Percentiles rank a stretch among this genome's conserved stretches.
Evolutionary conservation across 2,329 filamentous ascomycete species (phyloP).

Genomic region (Aspergillus tubingensis): DNA sequence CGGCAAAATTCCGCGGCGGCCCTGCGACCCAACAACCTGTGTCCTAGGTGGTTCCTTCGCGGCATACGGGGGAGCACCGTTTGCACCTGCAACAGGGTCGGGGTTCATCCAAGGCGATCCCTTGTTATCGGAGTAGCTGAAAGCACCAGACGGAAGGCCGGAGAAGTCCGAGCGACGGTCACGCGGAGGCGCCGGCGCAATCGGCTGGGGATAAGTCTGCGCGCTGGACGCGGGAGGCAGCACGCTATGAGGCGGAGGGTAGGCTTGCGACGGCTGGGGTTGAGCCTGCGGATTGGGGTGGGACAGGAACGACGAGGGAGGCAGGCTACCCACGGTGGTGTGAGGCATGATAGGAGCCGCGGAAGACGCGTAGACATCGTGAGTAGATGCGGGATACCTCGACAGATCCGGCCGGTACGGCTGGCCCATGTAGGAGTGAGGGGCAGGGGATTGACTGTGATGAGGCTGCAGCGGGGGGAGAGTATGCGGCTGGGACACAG

Average conservation of each 20-base stretch:
- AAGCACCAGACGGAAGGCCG: slow-evolving; percentile 71
- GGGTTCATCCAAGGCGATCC: slow-evolving; percentile 52
- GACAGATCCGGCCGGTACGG: slow-evolving; percentile 46
- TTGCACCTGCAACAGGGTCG: slow-evolving; percentile 42
- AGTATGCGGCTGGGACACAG: slow-evolving; percentile 46
- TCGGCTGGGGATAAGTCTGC: slow-evolving; percentile 71
- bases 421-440: slow-evolving; percentile 45
- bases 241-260: slow-evolving; percentile 52
- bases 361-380: slow-evolving; percentile 47
- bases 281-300: slow-evolving; percentile 43
- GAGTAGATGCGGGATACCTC: slow-evolving; percentile 45
- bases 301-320: slow-evolving; percentile 46
- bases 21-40: slow-evolving; percentile 93
- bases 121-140: slow-evolving; percentile 58
- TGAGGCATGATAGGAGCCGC: slow-evolving; percentile 47
- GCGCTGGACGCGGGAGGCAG: slow-evolving; percentile 68
- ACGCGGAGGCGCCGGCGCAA: slow-evolving; percentile 68
- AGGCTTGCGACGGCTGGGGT: slow-evolving; percentile 42
- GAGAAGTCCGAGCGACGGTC: slow-evolving; percentile 57
- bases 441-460: slow-evolving; percentile 47
- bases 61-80: slow-evolving; percentile 41
- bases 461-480: slow-evolving; percentile 50
- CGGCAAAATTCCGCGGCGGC: slow-evolving; percentile 84
- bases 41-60: slow-evolving; percentile 56
- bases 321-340: slow-evolving; percentile 44